Percentiles rank a stretch among this genome's conserved stretches.
These are phyloP conservation scores for Verbascum thapsus DNA, from an alignment of 257 asterid genomes.

Conservation along the genomic window DNA sequence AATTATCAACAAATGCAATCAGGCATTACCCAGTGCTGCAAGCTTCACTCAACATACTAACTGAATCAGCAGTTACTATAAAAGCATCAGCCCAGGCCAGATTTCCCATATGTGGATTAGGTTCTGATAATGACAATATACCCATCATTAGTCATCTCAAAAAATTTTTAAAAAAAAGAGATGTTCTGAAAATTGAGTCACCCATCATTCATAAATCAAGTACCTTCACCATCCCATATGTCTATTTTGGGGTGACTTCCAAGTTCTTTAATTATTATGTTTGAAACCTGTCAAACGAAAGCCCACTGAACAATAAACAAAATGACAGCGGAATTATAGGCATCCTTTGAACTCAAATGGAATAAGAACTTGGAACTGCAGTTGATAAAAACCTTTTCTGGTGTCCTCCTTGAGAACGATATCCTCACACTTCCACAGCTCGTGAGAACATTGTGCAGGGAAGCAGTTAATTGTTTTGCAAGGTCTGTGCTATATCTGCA, in stretches of 20 bases:
- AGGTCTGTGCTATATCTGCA: constrained; percentile 89
- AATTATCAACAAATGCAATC: constrained; percentile 26
- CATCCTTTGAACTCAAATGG: constrained; percentile 10
- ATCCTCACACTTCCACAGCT: constrained; percentile 93
- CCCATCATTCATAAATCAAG: constrained; percentile 14
- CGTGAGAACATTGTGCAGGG: constrained; percentile 75
- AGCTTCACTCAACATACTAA: constrained; percentile 94
- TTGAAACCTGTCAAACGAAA: constrained; percentile 52
- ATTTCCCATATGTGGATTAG: constrained; percentile 95
- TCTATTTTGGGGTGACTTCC: constrained; percentile 72
- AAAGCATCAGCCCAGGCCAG: constrained; percentile 98
- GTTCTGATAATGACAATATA: constrained; percentile 53
- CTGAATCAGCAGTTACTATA: constrained; percentile 90
- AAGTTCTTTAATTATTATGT: constrained; percentile 65
- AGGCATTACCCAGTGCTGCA: constrained; percentile 92
- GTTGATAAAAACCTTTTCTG: constrained; percentile 61
- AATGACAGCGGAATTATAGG: constrained; percentile 1
- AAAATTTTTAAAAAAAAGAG: background rate
- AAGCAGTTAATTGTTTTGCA: constrained; percentile 68
- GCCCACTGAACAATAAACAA: constrained; percentile 18
- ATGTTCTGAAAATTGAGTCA: constrained; percentile 16
- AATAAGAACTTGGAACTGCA: constrained; percentile 24
- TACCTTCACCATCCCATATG: constrained; percentile 98
- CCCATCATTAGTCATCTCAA: constrained; percentile 27
- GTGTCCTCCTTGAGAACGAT: constrained; percentile 94